Percentiles rank a stretch among this genome's conserved stretches.
Conservation (phyloP, 495 filamentous ascomycete genomes). For the Penicilliopsis zonata region DNA sequence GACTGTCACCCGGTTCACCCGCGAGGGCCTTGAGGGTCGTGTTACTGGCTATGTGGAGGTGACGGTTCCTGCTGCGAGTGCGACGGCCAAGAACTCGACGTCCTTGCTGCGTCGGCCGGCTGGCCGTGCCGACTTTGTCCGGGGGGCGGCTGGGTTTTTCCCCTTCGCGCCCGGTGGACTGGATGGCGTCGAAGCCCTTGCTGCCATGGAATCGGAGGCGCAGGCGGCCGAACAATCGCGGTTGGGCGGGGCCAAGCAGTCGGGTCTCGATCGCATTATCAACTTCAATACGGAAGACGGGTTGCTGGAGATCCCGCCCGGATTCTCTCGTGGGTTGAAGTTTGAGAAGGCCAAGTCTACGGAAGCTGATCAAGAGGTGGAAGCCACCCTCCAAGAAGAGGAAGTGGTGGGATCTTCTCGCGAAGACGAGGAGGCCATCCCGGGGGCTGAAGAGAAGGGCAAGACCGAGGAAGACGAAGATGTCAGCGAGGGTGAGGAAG, state of each 20-base stretch:
- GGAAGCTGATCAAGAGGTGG: constrained; percentile 57
- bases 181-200: constrained; percentile 73
- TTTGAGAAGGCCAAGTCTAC: constrained; percentile 49
- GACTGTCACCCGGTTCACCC: constrained; percentile 80
- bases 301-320: constrained; percentile 72
- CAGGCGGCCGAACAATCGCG: constrained; percentile 28
- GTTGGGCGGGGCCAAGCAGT: constrained; percentile 26
- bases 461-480: constrained; percentile 39
- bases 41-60: constrained; percentile 94
- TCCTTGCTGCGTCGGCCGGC: constrained; percentile 82
- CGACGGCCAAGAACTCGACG: constrained; percentile 93
- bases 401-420: too few species aligned
- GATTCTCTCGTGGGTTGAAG: constrained; percentile 66
- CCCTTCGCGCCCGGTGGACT: constrained; percentile 90
- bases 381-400: constrained; percentile 61
- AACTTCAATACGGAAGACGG: constrained; percentile 66
- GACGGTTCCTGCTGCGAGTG: constrained; percentile 79
- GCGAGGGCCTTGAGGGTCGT: constrained; percentile 85
- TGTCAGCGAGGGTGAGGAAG: constrained; percentile 43
- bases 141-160: constrained; percentile 91
- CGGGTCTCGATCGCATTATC: constrained; percentile 64
- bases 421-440: constrained; percentile 15
- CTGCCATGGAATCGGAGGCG: constrained; percentile 58
- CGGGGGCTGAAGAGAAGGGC: constrained; percentile 26
- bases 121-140: constrained; percentile 78